Base-by-base conservation (phyloP, 2,329 filamentous ascomycete species). In the Fusarium kyushuense region DNA sequence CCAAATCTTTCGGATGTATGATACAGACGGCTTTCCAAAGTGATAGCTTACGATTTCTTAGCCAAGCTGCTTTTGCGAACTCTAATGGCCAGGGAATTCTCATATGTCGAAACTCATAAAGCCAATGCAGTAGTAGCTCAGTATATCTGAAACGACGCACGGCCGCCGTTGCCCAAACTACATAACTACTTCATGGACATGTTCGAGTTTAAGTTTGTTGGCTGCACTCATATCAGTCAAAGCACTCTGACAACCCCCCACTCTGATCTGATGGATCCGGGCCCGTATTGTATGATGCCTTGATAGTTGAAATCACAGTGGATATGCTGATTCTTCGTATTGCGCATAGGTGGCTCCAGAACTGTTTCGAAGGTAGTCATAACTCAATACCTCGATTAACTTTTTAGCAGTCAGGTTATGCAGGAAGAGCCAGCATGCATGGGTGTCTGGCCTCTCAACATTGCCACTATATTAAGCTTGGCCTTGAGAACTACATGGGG, bases 91-190 rank as follows among this genome's bases (percentile, higher is more conserved):
- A 30, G 29, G 27, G 27, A 33, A 17, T 35, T 29, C n/a, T 56
- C 27, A 25, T 25, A 32, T 33, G 19, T 45, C 23, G 32, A n/a
- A 63, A 33, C 21, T 63, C 33, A 45, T 33, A 21, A 56, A 33
- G 11, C 32, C 8, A 45, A 19, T 17, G 19, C 30, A 17, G 25
- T 36, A 17, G 25, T 23, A 17, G 27, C 23, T n/a, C 10, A 30
- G 35, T 62, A 23, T 48, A 48, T 30, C 13, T 25, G 32, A 47
- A 56, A 56, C 59, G 35, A 38, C 25, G 19, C 42, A 42, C 23
- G 25, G 49, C n/a, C 35, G 23, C 36, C 11, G 4, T 19, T n/a
- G 14, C 27, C 21, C n/a, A 60, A 11, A 16, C 12, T 36, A 4
- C 21, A 52, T 52, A 19, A 32, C 29, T 27, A 23, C 36, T 5